Conservation (phyloP, 2,329 filamentous ascomycete genomes). For the Apiospora koreana region DNA sequence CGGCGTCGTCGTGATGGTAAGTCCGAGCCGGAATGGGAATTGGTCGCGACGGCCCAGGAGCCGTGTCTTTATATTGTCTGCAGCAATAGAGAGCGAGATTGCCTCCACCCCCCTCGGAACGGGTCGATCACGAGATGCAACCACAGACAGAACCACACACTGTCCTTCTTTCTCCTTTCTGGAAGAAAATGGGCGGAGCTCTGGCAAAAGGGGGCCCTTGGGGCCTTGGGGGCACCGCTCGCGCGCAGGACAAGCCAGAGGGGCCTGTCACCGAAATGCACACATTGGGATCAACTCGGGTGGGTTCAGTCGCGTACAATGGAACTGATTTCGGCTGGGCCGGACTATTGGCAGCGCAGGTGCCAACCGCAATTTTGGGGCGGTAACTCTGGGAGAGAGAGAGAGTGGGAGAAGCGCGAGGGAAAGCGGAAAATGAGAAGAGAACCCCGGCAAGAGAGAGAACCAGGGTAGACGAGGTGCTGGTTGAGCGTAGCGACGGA, state of each 20-base stretch:
- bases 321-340: slow-evolving; percentile 6
- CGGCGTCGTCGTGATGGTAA: slow-evolving; percentile 3
- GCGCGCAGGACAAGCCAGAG: background rate
- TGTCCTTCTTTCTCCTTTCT: too few relatives aligned
- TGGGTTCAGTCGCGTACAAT: background rate
- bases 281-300: slow-evolving; percentile 13
- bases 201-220: background rate
- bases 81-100: background rate
- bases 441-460: background rate
- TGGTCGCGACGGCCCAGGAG: background rate
- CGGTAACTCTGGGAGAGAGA: background rate
- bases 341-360: slow-evolving; percentile 8
- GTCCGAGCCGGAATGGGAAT: background rate
- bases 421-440: background rate
- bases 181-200: too few relatives aligned
- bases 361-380: slow-evolving; percentile 6
- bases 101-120: too few relatives aligned
- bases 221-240: background rate
- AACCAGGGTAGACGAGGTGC: background rate
- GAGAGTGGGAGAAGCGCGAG: background rate
- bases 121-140: too few relatives aligned
- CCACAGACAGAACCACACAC: too few relatives aligned
- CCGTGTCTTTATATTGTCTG: background rate
- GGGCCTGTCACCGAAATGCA: slow-evolving; percentile 14
- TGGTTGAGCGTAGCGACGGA: background rate